Base-by-base conservation (phyloP, 2,329 filamentous ascomycete species). In the Aspergillus unguis region DNA sequence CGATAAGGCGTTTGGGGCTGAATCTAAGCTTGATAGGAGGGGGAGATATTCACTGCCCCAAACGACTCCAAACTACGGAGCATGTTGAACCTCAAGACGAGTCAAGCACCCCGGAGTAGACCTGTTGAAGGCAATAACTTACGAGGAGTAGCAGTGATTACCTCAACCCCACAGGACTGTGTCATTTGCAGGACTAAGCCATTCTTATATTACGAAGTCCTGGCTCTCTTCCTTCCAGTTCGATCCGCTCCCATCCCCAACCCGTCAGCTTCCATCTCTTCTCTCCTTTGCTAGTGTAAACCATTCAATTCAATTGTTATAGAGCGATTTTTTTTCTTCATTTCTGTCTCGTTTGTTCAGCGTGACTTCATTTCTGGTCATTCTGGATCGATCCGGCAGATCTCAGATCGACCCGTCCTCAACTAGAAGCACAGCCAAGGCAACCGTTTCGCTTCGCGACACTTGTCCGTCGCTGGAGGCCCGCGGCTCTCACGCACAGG, bases 381-480 rank as follows among this genome's bases (percentile, higher is more conserved):
- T 42, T 10, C 55, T 57, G 57, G 64, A 63, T 67, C 61, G 63
- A 60, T 61, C 61, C 58, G 56, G 36, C 54, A 58, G 65, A 68
- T 66, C 63, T 58, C 47, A 57, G 63, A 67, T 66, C 61, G 55
- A 56, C 59, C 43, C 27, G 43, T 25, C 29, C 31, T 45, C 29
- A 29, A 35, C 43, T 29, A 31, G 8, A 58, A 58, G 54, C 54
- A 55, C 52, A 49, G 51, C 47, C 41, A 50, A 55, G 53, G 53
- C 56, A 59, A 55, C 58, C 59, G 26, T 8, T 38, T 38, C 36
- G 56, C 58, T 53, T 53, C 53, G 51, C 51, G 55, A 58, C 56
- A 41, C 36, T 50, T 51, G 52, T 57, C 52, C 38, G 53, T 51
- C 52, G 50, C 25, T 49, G 56, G 53, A 50, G 47, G 44, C 37